These are phyloP conservation scores for Paramecium biaurelia DNA, from an alignment of 73 alveolate genomes.

Conservation along the genomic window DNA sequence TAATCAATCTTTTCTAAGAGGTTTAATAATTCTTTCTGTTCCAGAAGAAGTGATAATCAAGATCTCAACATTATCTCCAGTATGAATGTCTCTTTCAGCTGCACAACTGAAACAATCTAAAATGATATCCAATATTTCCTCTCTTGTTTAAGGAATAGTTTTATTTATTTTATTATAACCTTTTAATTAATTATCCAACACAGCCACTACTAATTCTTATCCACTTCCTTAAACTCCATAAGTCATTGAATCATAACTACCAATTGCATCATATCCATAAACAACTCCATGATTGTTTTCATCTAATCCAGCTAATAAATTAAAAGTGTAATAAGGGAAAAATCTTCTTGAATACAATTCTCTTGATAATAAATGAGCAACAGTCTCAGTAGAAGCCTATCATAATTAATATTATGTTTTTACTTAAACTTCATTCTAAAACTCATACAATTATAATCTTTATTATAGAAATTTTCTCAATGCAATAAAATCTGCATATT, in stretches of 20 bases:
- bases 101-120: constrained; percentile 87
- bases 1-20: constrained; percentile 50
- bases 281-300: constrained; percentile 75
- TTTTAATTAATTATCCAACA: constrained; percentile 83
- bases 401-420: neutral
- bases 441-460: constrained; percentile 74
- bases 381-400: constrained; percentile 55
- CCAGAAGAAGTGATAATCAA: neutral
- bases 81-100: constrained; percentile 93
- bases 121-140: constrained; percentile 75
- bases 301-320: constrained; percentile 87
- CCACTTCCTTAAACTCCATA: constrained; percentile 96
- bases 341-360: constrained; percentile 85
- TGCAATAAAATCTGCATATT: constrained; percentile 80
- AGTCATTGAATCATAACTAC: constrained; percentile 85
- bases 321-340: constrained; percentile 96
- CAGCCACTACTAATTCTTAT: constrained; percentile 80
- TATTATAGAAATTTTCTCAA: constrained; percentile 70
- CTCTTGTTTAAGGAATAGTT: constrained; percentile 67
- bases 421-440: constrained; percentile 69
- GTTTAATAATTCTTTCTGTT: constrained; percentile 58
- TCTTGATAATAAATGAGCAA: constrained; percentile 56
- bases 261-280: constrained; percentile 95
- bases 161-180: constrained; percentile 74
- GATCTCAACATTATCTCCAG: constrained; percentile 78